Base-by-base conservation (phyloP, 345 rosid species). In the Salix suchowensis region DNA sequence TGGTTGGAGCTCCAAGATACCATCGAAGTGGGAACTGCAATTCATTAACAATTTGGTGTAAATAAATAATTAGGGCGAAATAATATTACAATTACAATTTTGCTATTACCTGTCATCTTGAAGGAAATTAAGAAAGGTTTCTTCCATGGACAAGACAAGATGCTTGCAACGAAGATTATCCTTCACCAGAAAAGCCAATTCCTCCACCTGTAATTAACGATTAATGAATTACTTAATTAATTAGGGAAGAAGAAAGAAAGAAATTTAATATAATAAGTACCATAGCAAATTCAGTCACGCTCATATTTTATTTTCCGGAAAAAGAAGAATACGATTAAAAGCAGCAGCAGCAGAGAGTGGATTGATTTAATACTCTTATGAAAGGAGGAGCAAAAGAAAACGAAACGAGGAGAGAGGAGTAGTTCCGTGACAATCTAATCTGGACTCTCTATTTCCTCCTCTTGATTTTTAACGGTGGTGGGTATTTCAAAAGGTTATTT, bases 61-160 rank as follows among this genome's bases (percentile, higher is more conserved):
- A 34, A 34, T 34, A 34, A 34, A 34, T 34, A 5, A 34, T 34
- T 34, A 34, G 6, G 37, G 37, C 37, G 37, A 34, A 34, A 5
- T 34, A 34, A 34, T 34, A 34, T 34, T 34, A 34, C 37, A 34
- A 34, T 34, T 34, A 34, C 6, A 34, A 34, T 5, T 34, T 34
- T 34, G 37, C 37, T 4, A 34, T 34, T 34, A 34, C 37, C 37
- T 71, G 15, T 76, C 40, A 74, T 67, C 32, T 30, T 65, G 68
- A 58, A 90, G 89, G 75, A 88, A 88, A 77, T 82, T 84, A 54
- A 88, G 77, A 61, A 89, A 78, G 50, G 84, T 83, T 54, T 88
- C 92, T 82, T 90, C 94, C 86, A 88, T 87, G 2, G 94, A 86
- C 28, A 90, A 86, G 32, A 91, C 85, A 4, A 91, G 90, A 82